These are phyloP conservation scores for Lichtheimia corymbifera DNA, from an alignment of 371 early-diverging fungal genomes.

Conservation along the genomic window DNA sequence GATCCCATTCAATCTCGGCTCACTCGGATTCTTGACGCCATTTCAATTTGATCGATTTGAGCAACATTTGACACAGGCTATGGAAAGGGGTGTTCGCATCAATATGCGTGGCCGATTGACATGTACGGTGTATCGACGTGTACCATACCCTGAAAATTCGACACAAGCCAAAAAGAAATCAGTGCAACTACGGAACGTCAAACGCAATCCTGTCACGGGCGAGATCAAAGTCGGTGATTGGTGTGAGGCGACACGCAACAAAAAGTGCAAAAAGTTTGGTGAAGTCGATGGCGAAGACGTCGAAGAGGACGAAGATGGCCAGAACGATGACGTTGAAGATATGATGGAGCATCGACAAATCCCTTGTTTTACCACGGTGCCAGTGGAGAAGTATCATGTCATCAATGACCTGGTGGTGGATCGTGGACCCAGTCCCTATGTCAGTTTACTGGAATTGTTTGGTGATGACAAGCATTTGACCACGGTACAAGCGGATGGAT, in stretches of 20 bases:
- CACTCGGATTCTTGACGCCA: slow-evolving; percentile 90
- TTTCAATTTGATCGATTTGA: slow-evolving; percentile 75
- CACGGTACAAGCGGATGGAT: slow-evolving; percentile 88
- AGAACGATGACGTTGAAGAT: slow-evolving; percentile 4
- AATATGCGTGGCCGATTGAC: slow-evolving; percentile 88
- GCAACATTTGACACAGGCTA: slow-evolving; percentile 55
- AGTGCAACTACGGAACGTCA: slow-evolving; percentile 38
- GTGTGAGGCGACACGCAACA: slow-evolving; percentile 19
- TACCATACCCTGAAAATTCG: slow-evolving; percentile 31
- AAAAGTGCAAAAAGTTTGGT: slow-evolving; percentile 41
- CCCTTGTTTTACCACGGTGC: slow-evolving; percentile 51
- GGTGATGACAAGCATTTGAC: slow-evolving; percentile 86
- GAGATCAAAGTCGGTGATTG: slow-evolving; percentile 48
- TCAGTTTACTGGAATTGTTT: slow-evolving; percentile 88
- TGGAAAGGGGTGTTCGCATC: slow-evolving; percentile 76
- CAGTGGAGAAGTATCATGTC: slow-evolving; percentile 63
- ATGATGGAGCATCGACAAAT: slow-evolving; percentile 36
- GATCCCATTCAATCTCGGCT: slow-evolving; percentile 88
- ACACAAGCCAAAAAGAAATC: slow-evolving; percentile 17
- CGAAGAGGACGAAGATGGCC: slow-evolving; percentile 17
- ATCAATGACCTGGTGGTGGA: slow-evolving; percentile 87
- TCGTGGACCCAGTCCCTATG: slow-evolving; percentile 88
- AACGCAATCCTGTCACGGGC: slow-evolving; percentile 48
- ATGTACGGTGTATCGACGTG: slow-evolving; percentile 76
- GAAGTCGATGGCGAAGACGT: slow-evolving; percentile 46